Percentiles rank a stretch among this genome's conserved stretches.
These are phyloP conservation scores for Pichia manshurica DNA, from an alignment of 805 yeast genomes.

Conservation along the genomic window DNA sequence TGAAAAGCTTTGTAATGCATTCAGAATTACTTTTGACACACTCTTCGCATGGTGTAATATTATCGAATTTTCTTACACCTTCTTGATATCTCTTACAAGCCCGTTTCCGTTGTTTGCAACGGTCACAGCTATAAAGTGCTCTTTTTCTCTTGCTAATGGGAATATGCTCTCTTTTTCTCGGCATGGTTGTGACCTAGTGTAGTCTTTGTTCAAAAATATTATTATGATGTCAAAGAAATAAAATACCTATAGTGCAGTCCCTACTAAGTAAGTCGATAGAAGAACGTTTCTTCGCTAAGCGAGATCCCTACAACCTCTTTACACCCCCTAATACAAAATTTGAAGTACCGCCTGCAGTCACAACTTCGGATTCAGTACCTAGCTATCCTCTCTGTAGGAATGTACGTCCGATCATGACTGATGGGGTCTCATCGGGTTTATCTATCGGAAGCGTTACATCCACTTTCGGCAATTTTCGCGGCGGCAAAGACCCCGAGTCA, in stretches of 20 bases:
- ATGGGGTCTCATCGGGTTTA: no score
- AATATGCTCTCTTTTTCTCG: background rate
- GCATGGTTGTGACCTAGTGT: background rate
- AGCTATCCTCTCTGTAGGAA: no score
- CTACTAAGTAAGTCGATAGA: no score
- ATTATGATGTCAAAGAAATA: no score
- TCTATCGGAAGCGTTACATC: background rate
- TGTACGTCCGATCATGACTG: no score
- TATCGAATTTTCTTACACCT: constrained; percentile 20
- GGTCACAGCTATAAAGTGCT: constrained; percentile 33
- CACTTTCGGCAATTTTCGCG: background rate
- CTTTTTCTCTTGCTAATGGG: constrained; percentile 11
- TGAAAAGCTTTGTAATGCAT: constrained; percentile 29
- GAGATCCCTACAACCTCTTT: no score
- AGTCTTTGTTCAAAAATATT: background rate
- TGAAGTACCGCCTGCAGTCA: no score
- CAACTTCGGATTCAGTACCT: no score
- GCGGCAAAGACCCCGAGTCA: background rate
- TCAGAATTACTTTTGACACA: constrained; percentile 23
- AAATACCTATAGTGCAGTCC: no score
- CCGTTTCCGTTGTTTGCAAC: constrained; percentile 32
- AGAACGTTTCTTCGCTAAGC: no score
- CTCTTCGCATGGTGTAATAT: constrained; percentile 24
- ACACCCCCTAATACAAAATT: no score
- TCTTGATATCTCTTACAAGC: constrained; percentile 26